Evolutionary conservation across 164 flowering plant species (phyloP).

Genomic region (Cinnamomum chago): DNA sequence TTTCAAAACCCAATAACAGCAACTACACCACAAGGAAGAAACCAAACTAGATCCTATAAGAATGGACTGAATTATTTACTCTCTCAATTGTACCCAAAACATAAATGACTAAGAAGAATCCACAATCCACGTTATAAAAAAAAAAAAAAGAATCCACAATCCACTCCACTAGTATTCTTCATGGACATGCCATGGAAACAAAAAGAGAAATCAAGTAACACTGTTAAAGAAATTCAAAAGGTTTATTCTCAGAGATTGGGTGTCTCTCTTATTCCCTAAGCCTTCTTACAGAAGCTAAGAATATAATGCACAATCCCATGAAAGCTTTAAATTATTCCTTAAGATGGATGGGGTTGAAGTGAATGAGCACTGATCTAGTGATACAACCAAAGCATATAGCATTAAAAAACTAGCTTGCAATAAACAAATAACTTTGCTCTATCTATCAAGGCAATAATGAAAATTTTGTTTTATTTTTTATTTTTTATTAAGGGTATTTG

Average conservation of each 20-base stretch:
- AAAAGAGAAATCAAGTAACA: constrained; percentile 4
- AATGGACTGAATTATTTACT: not conserved
- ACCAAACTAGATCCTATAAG: not conserved
- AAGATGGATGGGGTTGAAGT: constrained; percentile 39
- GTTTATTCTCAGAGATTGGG: constrained; percentile 14
- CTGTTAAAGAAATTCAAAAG: constrained; percentile 20
- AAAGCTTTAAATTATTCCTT: constrained; percentile 34
- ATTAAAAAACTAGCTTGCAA: constrained; percentile 1
- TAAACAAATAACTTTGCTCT: no score
- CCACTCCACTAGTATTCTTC: not conserved
- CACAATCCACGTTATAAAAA: not conserved
- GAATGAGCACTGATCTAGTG: constrained; percentile 20
- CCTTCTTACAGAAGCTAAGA: constrained; percentile 37
- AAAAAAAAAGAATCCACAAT: not conserved
- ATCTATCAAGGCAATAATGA: no score
- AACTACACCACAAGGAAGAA: not conserved
- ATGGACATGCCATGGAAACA: constrained; percentile 11
- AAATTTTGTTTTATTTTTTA: no score
- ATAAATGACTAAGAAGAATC: not conserved
- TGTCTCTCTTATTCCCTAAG: constrained; percentile 27
- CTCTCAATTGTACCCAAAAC: not conserved
- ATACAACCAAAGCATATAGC: constrained; percentile 30
- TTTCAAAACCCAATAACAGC: no score
- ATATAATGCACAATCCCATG: constrained; percentile 19
- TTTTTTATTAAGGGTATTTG: no score